These are phyloP conservation scores for Arthroderma sp. DNA, from an alignment of 2,329 filamentous ascomycete genomes.

Conservation along the genomic window DNA sequence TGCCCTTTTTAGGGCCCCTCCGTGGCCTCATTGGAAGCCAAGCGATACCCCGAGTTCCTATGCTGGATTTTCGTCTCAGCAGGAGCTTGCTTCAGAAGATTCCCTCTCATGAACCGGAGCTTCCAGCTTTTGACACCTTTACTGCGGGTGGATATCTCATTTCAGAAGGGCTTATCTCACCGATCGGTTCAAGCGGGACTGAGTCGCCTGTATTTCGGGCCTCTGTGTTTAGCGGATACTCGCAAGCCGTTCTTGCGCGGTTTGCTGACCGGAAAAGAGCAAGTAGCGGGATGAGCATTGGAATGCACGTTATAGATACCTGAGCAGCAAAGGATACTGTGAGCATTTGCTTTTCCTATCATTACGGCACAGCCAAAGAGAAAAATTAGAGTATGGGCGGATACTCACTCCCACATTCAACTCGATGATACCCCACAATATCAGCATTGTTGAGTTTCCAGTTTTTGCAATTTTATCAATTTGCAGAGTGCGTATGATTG, in stretches of 20 bases:
- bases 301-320: conserved; percentile 2
- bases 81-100: not conserved
- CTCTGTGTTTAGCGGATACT: not conserved
- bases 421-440: conserved; percentile 45
- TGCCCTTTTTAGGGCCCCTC: too few relatives aligned
- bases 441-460: conserved; percentile 43
- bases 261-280: not conserved
- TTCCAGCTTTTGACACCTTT: not conserved
- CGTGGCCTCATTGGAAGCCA: too few relatives aligned
- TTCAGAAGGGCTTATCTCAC: not conserved
- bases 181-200: not conserved
- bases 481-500: conserved; percentile 39
- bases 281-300: conserved; percentile 1
- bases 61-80: too few relatives aligned
- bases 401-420: conserved; percentile 42
- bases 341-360: not conserved
- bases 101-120: conserved; percentile 1
- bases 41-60: too few relatives aligned
- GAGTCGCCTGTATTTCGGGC: not conserved
- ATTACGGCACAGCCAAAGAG: not conserved
- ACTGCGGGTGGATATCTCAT: not conserved
- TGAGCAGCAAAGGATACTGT: not conserved
- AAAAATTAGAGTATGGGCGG: not conserved
- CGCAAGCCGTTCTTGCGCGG: not conserved
- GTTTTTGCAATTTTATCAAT: conserved; percentile 39